Evolutionary conservation across 1,284 basidiomycete species (phyloP), one percentile per base, ranked within the genome.

Genomic region (Cryptococcus deneoformans): DNA sequence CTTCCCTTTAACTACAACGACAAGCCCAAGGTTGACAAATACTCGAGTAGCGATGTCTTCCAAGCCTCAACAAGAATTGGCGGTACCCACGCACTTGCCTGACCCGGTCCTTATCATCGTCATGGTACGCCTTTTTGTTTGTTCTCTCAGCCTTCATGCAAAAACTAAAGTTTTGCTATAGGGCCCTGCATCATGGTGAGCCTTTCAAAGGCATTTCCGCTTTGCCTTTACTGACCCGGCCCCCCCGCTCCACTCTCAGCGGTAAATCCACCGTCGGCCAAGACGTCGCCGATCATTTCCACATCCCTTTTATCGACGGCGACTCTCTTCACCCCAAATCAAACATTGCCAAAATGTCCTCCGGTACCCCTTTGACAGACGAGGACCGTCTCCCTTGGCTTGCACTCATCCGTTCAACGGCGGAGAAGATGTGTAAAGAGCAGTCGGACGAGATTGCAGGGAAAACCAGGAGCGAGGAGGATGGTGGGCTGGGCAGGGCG

Each of bases 341-440:
- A 6, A 96, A 96, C 75, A 84, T 96, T 47, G 87, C 83, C 37
- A 97, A 97, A 82, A 97, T 97, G 93, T 82, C 86, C 1, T 69
- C 77, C 0, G 91, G 92, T 0, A 79, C 81, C n/a, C n/a, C 92
- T 0, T 79, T 98, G 57, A 86, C 81, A 1, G 93, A 97, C 70
- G 82, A 78, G 5, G 92, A 97, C 73, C 85, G 93, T 20, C 81
- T 85, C 59, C 92, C 93, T 0, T 97, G 94, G 93, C 82, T 98
- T 6, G 81, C 82, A 52, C 73, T 81, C 42, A 87, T 96, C 55
- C 85, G 92, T 37, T 76, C 75, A 6, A 86, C 82, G 0, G 91
- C 87, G 1, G 82, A 85, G 69, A 68, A 77, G 14, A 75, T 80
- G 63, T 79, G 79, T 52, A 78, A 75, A 16, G 77, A 80, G 61